phyloP scores from a whole-genome alignment of 495 filamentous ascomycete species.

The Astrothelium macrocarpum region DNA sequence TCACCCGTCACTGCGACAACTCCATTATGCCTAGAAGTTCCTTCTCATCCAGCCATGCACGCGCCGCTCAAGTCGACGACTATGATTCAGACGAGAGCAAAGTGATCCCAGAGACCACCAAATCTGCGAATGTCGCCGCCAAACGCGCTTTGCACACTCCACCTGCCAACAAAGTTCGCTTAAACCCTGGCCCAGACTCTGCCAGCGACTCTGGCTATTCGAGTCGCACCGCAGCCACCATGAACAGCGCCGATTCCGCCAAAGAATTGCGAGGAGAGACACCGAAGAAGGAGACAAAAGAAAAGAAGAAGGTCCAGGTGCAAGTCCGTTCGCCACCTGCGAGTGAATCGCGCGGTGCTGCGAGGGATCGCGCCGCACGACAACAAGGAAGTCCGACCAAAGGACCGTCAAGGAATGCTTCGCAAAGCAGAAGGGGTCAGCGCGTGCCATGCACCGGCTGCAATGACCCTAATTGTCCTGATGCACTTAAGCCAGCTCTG shows the following conservation, averaged over 20 bases:
- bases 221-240: slow-evolving; percentile 50
- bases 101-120: slow-evolving; percentile 40
- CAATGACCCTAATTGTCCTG: slow-evolving; percentile 22
- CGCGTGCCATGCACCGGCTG: slow-evolving; percentile 18
- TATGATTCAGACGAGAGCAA: slow-evolving; percentile 44
- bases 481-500: not conserved
- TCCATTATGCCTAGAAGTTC: not conserved
- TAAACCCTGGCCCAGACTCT: slow-evolving; percentile 33
- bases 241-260: slow-evolving; percentile 45
- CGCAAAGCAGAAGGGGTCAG: not conserved
- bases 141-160: slow-evolving; percentile 42
- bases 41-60: slow-evolving; percentile 6
- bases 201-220: slow-evolving; percentile 58
- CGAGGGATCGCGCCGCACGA: not conserved
- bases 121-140: slow-evolving; percentile 44
- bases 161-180: slow-evolving; percentile 14
- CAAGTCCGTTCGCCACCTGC: slow-evolving; percentile 10
- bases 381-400: slow-evolving; percentile 1
- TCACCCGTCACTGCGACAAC: not conserved
- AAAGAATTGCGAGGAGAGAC: slow-evolving; percentile 25
- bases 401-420: slow-evolving; percentile 10
- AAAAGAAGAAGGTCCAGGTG: slow-evolving; percentile 9
- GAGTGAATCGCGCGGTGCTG: slow-evolving; percentile 8
- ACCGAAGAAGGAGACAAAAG: slow-evolving; percentile 10
- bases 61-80: slow-evolving; percentile 47